These are phyloP conservation scores for Mucor racemosus DNA, from an alignment of 371 early-diverging fungal genomes.

Conservation along the genomic window DNA sequence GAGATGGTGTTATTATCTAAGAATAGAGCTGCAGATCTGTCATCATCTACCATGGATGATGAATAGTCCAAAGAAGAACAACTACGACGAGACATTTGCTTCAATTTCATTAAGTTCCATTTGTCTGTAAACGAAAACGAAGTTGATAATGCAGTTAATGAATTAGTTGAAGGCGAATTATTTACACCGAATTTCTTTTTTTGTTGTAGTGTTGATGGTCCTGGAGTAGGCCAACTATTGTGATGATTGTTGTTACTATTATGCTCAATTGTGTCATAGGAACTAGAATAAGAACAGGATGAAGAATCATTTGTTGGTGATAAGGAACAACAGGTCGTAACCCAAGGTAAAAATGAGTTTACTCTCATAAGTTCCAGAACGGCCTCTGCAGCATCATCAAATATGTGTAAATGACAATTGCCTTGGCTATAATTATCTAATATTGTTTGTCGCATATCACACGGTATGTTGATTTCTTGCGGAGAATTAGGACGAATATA, in stretches of 20 bases:
- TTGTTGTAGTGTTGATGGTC: not conserved
- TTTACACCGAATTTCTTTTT: conserved; percentile 6
- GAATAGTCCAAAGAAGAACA: conserved; percentile 20
- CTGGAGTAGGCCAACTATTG: conserved; percentile 10
- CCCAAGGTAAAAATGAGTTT: conserved; percentile 54
- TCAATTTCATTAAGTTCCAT: conserved; percentile 24
- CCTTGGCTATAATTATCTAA: conserved; percentile 30
- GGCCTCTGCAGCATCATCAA: conserved; percentile 42
- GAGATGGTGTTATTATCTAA: conserved; percentile 1
- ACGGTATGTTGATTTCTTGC: conserved; percentile 58
- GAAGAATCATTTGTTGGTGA: conserved; percentile 7
- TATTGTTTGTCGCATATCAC: conserved; percentile 50
- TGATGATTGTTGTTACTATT: not conserved
- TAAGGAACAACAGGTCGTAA: conserved; percentile 7
- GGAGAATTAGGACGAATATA: conserved; percentile 49
- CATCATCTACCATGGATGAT: not conserved
- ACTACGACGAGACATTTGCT: conserved; percentile 24
- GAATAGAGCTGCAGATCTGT: conserved; percentile 6
- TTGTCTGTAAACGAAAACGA: conserved; percentile 21
- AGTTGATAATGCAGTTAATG: conserved; percentile 7
- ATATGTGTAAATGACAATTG: conserved; percentile 35
- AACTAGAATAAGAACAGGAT: conserved; percentile 4
- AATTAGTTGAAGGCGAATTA: conserved; percentile 6
- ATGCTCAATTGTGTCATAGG: not conserved
- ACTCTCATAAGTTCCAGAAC: conserved; percentile 53